A percentile compares a stretch with the other conserved stretches of the same genome.
Evolutionary conservation across 192 early-diverging fungal genomes (phyloP).

Genomic region (Mortierella antarctica): DNA sequence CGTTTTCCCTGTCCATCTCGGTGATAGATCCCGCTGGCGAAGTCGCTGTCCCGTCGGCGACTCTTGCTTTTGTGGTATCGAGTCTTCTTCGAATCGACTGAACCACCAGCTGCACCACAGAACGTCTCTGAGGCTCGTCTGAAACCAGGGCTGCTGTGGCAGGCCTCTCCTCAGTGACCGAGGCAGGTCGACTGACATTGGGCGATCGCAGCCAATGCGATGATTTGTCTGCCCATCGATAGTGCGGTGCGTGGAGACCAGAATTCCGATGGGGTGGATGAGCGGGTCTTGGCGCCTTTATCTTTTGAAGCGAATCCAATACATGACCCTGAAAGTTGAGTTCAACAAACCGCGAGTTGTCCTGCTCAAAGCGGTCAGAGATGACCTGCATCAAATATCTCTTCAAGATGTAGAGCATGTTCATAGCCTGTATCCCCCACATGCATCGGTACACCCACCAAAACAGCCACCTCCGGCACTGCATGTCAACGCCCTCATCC

Average conservation of each 20-base stretch:
- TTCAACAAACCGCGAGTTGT: slow-evolving; percentile 31
- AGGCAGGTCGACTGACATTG: slow-evolving; percentile 14
- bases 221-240: slow-evolving; percentile 28
- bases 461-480: slow-evolving; percentile 40
- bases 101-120: slow-evolving; percentile 16
- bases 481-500: slow-evolving; percentile 16
- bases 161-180: slow-evolving; percentile 20
- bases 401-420: slow-evolving; percentile 37
- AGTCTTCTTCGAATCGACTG: slow-evolving; percentile 8
- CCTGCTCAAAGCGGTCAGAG: slow-evolving; percentile 45
- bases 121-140: background rate
- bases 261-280: background rate
- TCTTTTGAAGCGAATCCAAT: slow-evolving; percentile 36
- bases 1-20: slow-evolving; percentile 27
- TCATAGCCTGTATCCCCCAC: slow-evolving; percentile 31
- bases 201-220: slow-evolving; percentile 20
- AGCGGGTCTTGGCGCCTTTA: slow-evolving; percentile 13
- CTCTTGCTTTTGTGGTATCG: background rate
- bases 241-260: background rate
- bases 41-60: background rate
- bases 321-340: slow-evolving; percentile 49
- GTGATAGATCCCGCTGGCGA: slow-evolving; percentile 16
- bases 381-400: slow-evolving; percentile 34
- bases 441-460: slow-evolving; percentile 44
- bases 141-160: slow-evolving; percentile 15